These are phyloP conservation scores for Pezizomycotina sp. DNA, from an alignment of 2,329 filamentous ascomycete genomes.

Conservation along the genomic window DNA sequence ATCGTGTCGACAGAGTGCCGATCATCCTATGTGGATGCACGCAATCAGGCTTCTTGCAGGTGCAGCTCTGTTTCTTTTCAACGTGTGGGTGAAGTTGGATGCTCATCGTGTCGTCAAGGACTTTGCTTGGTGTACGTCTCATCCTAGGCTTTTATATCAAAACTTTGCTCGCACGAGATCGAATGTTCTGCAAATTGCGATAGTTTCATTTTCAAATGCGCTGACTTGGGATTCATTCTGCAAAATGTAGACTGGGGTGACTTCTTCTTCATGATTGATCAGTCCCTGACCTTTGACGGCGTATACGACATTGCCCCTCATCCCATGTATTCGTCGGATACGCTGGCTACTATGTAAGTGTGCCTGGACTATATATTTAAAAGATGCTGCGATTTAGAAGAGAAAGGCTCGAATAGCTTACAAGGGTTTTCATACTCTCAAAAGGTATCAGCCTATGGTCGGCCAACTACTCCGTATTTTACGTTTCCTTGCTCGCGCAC, in stretches of 20 bases:
- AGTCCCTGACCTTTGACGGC: constrained; percentile 92
- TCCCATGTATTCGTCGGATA: constrained; percentile 98
- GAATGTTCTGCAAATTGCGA: no score
- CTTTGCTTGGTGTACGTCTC: constrained; percentile 62
- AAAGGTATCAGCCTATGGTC: constrained; percentile 88
- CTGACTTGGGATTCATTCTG: constrained; percentile 3
- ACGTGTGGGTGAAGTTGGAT: constrained; percentile 96
- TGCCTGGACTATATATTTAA: neutral
- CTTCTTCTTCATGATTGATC: constrained; percentile 96
- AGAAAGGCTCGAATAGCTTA: constrained; percentile 1
- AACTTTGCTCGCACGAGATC: neutral
- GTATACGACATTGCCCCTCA: constrained; percentile 98
- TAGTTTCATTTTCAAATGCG: no score
- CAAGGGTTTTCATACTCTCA: constrained; percentile 1
- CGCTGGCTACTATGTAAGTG: constrained; percentile 62
- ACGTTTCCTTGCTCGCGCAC: constrained; percentile 91
- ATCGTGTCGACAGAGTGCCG: constrained; percentile 66
- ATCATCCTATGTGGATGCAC: constrained; percentile 54
- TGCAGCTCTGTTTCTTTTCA: constrained; percentile 70
- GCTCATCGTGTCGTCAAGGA: constrained; percentile 96
- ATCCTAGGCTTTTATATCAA: neutral
- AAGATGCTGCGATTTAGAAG: neutral
- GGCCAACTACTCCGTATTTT: constrained; percentile 90
- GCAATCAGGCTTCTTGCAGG: constrained; percentile 63
- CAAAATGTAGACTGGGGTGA: constrained; percentile 66